Base-by-base conservation (phyloP, 2,329 filamentous ascomycete species). In the Sporothrix variecibatus region DNA sequence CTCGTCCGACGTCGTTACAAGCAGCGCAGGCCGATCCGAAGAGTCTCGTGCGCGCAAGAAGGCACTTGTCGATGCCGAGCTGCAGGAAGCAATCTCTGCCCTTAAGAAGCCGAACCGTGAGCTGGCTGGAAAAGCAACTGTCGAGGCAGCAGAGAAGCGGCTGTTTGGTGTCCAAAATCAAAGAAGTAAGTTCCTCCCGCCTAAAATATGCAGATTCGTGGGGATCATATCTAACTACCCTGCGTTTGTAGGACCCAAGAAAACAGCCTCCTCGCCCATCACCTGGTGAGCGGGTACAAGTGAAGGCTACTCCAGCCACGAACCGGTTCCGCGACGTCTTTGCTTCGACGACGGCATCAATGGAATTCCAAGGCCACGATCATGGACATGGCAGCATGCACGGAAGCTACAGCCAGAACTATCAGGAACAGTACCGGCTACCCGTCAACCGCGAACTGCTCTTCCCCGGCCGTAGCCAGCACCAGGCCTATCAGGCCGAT, bases 81-180 rank as follows among this genome's bases (percentile, higher is more conserved):
- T 95, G 46, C 89, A 90, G 77, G 89, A 93, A 74, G 93, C 93
- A 9, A 95, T 96, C 69, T 88, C 88, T 6, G 88, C 90, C 11
- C 81, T 95, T 58, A 91, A 92, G 80, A 94, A 91, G 81, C 93
- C 93, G 0, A 94, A 95, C 78, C 88, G 93, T 64, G 87, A 89
- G 28, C 85, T 92, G 56, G 92, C 91, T 15, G 90, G 90, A 43
- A 91, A 90, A 78, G 87, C 89, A 51, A 85, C 93, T 73, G 89
- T 88, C 3, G 92, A 93, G 76, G 91, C 89, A 34, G 87, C 89
- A 4, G 91, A 94, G 80, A 87, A 87, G 77, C 88, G 90, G 72
- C 83, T 85, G 5, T 84, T 84, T 20, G 84, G 84, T 3, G 84
- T 84, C 62, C 83, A 67, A 23, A 67, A 28, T 23, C 62, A 84